Evolutionary conservation across 106 monocot species (phyloP).

Genomic region (Cymbidium sinense): DNA sequence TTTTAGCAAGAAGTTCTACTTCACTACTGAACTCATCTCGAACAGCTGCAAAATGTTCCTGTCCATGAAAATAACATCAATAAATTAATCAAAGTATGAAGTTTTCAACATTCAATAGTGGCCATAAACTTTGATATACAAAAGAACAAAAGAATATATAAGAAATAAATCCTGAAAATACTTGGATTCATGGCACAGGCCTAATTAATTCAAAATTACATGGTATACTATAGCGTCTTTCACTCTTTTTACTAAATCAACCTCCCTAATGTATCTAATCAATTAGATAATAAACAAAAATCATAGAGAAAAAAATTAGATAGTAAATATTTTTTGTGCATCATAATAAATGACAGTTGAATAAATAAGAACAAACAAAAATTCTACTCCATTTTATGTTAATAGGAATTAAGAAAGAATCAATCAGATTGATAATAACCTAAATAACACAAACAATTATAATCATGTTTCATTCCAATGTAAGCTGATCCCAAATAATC

Average conservation of each 20-base stretch:
- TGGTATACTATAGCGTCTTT: background rate
- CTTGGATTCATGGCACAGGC: background rate
- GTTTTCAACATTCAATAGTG: background rate
- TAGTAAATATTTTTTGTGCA: too few relatives aligned
- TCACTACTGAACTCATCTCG: constrained; percentile 75
- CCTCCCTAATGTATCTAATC: background rate
- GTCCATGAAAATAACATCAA: constrained; percentile 5
- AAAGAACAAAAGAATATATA: background rate
- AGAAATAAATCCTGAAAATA: background rate
- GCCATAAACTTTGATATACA: background rate
- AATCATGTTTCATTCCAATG: background rate
- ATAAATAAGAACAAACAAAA: background rate
- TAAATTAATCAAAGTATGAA: background rate
- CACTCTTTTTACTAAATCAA: background rate
- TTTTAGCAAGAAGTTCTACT: constrained; percentile 75
- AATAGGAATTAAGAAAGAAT: background rate
- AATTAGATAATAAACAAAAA: too few relatives aligned
- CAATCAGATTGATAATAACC: background rate
- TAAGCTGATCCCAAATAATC: background rate
- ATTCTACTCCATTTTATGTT: background rate
- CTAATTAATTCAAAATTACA: background rate
- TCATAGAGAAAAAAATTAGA: background rate
- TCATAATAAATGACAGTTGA: background rate
- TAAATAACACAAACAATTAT: background rate
- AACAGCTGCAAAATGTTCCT: constrained; percentile 51